Conservation (phyloP, 2,329 filamentous ascomycete genomes). For the Fusarium incarnatum region DNA sequence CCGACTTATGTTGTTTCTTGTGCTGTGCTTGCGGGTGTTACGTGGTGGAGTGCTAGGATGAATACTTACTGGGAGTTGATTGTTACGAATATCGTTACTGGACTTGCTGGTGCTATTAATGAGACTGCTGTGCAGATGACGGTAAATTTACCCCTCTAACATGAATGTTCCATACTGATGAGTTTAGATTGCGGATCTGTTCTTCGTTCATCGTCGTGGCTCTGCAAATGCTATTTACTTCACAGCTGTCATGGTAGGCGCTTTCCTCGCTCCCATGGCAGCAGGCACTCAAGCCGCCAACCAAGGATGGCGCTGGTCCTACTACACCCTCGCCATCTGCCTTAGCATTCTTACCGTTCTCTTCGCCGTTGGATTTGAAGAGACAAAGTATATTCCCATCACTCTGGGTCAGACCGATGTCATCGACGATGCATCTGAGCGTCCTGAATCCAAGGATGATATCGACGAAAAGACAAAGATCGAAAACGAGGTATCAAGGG, state of each 20-base stretch:
- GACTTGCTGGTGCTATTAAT: conserved; percentile 54
- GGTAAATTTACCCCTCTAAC: conserved; percentile 10
- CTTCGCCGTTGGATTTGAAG: conserved; percentile 45
- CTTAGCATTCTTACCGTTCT: conserved; percentile 40
- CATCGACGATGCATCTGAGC: neutral
- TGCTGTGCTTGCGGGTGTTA: conserved; percentile 39
- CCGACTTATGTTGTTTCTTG: conserved; percentile 47
- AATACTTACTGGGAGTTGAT: conserved; percentile 41
- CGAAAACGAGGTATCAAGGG: neutral
- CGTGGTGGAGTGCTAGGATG: conserved; percentile 44
- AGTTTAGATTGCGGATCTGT: conserved; percentile 48
- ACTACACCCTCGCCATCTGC: conserved; percentile 41
- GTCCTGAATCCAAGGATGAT: neutral
- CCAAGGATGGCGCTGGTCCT: conserved; percentile 45
- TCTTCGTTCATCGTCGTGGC: conserved; percentile 50
- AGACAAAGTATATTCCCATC: conserved; percentile 48
- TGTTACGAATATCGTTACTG: conserved; percentile 45
- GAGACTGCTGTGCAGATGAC: conserved; percentile 56
- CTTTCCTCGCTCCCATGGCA: conserved; percentile 49
- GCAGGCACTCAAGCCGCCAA: conserved; percentile 42
- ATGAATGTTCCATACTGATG: neutral
- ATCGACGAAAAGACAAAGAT: conserved; percentile 8
- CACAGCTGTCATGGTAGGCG: conserved; percentile 48
- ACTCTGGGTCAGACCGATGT: conserved; percentile 2
- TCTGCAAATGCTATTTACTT: conserved; percentile 51